Evolutionary conservation across 2,329 filamentous ascomycete species (phyloP), one percentile per base, ranked within the genome.

Genomic region (Penicillium thymicola): DNA sequence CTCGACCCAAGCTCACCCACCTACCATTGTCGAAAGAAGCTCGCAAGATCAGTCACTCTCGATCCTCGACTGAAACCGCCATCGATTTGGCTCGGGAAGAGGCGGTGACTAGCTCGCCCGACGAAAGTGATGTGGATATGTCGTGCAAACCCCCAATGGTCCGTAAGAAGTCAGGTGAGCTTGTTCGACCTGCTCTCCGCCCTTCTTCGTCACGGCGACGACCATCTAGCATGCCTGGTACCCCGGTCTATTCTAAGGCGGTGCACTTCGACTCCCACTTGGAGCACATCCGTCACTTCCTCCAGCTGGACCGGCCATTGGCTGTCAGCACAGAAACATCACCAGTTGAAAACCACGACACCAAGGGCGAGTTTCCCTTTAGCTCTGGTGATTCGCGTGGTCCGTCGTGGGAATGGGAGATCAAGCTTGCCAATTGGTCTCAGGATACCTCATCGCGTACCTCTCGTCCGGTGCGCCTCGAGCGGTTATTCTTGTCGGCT

Each of bases 221-320:
- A 56, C 93, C 93, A 0, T 96, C 90, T 4, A 97, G 93, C 78
- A 96, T 97, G 90, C 94, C 94, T 9, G 94, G 94, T 53, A 99
- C 94, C 0, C 94, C 94, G 0, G 94, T 93, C 9, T 97, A 93
- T 71, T 89, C 89, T 65, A 99, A 99, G 75, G 92, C 90, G 13
- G 94, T 99, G n/a, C 94, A 99, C 75, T 99, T 99, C 71, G 94
- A 97, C 75, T 90, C 93, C 27, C 90, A 96, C 70, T 85, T 97
- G 38, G 94, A 97, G 76, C 93, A 97, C 67, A 93, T 97, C 38
- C 86, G 94, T 32, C 94, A 97, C 72, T 99, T 99, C 74, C 80
- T 97, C 23, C 91, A 97, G 71, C 88, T 97, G 7, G 94, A 99
- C 70, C 86, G 90, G 55, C 94, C 94, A 2, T 86, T 96, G n/a